Evolutionary conservation across 768 basidiomycete genomes (phyloP).

Genomic region (Dentipellis sp.): DNA sequence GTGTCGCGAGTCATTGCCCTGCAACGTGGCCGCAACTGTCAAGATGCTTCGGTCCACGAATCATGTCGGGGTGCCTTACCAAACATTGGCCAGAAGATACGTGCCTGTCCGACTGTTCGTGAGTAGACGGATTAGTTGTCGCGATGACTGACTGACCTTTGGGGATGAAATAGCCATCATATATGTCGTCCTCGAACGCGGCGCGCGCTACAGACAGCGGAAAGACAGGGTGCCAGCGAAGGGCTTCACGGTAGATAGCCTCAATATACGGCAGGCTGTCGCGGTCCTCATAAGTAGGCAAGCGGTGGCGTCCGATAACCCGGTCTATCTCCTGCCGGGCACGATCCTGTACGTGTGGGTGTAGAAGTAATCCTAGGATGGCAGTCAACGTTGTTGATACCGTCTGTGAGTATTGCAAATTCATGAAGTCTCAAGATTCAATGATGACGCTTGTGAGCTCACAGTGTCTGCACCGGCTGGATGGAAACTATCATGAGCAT

Average conservation of each 20-base stretch:
- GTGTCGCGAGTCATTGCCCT: no score
- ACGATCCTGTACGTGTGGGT: constrained; percentile 6
- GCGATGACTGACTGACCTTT: no score
- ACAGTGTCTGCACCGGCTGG: neutral
- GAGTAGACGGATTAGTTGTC: no score
- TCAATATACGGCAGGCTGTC: constrained; percentile 5
- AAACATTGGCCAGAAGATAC: no score
- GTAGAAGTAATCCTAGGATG: neutral
- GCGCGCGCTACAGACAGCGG: no score
- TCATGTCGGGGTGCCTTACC: no score
- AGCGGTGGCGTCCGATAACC: constrained; percentile 1
- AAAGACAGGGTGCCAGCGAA: no score
- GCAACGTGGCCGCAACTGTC: no score
- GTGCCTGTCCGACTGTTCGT: no score
- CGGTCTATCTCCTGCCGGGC: constrained; percentile 8
- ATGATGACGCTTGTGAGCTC: neutral
- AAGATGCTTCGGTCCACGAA: no score
- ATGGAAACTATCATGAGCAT: neutral
- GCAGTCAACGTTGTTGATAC: neutral
- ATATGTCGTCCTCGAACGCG: no score
- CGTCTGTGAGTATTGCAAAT: neutral
- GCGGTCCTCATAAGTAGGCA: constrained; percentile 5
- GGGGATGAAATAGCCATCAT: no score
- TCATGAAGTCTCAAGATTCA: neutral
- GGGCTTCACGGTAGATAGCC: neutral